Evolutionary conservation across 495 filamentous ascomycete species (phyloP).

Genomic region (Physcia stellaris): DNA sequence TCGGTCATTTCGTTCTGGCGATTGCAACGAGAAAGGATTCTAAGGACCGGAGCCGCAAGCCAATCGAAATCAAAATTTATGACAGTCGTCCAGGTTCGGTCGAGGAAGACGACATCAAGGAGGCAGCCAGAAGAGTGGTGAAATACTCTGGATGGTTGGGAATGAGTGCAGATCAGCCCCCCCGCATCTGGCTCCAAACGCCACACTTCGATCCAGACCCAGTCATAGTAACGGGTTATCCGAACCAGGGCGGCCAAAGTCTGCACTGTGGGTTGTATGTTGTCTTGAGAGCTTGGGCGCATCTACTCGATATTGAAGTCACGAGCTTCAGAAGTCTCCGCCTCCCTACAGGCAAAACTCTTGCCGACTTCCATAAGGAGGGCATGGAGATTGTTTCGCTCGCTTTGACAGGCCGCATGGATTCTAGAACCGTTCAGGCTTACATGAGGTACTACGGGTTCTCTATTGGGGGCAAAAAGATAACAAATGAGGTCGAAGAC

Average conservation of each 20-base stretch:
- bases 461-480: conserved; percentile 9
- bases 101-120: neutral
- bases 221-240: neutral
- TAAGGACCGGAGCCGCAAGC: neutral
- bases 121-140: conserved; percentile 3
- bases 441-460: conserved; percentile 5
- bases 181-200: neutral
- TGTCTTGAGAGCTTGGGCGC: conserved; percentile 12
- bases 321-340: neutral
- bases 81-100: neutral
- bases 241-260: neutral
- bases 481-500: no score
- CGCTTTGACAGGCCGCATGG: conserved; percentile 7
- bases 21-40: neutral
- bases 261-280: conserved; percentile 10
- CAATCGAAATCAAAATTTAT: neutral
- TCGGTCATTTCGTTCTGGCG: conserved; percentile 4
- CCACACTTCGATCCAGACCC: neutral
- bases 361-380: neutral
- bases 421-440: conserved; percentile 6
- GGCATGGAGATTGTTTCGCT: conserved; percentile 7
- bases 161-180: neutral
- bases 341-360: neutral
- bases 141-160: conserved; percentile 7
- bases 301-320: conserved; percentile 9